Base-by-base conservation (phyloP, 2,329 filamentous ascomycete species). In the Penicillium sp. region DNA sequence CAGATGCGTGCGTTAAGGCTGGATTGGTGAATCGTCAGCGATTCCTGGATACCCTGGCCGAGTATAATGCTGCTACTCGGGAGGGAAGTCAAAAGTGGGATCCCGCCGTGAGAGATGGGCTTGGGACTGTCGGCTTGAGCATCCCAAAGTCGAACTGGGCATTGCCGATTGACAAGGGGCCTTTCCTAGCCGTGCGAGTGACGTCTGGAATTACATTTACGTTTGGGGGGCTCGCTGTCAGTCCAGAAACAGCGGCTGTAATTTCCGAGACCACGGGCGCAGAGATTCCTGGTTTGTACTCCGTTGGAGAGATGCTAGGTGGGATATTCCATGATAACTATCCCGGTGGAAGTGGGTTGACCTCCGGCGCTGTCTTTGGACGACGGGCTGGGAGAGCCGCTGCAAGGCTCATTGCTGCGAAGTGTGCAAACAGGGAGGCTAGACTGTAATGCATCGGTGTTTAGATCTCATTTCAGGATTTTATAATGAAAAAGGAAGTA, bases 141-240 rank as follows among this genome's bases (percentile, higher is more conserved):
- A 66, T 86, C 8, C 73, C 80, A 0, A 89, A 89, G 72, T 82
- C 84, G 0, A 89, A 89, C 59, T 89, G 86, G 86, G 86, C 86
- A 0, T 60, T 85, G 6, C 79, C 85, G 0, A 62, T 89, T 7
- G 77, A 80, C 35, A 67, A 82, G 58, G 74, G 75, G 0, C 86
- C 86, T 0, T 89, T 85, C 62, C 69, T 86, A 23, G 86, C 86
- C 1, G 81, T 89, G 44, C 83, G 84, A 60, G 85, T 89, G 2
- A 82, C 81, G 4, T 85, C 83, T 44, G 86, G 87, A 1, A 80
- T 89, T 15, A 88, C 85, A 0, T 89, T 89, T 61, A 89, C 86
- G 0, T 89, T 89, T 71, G 86, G 85, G 1, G 85, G 86, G 0
- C 69, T 89, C 6, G 77, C 78, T 5, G 79, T 86, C 2, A 77